Conservation (phyloP, 1,284 basidiomycete species). For the Puccinia triticina region DNA sequence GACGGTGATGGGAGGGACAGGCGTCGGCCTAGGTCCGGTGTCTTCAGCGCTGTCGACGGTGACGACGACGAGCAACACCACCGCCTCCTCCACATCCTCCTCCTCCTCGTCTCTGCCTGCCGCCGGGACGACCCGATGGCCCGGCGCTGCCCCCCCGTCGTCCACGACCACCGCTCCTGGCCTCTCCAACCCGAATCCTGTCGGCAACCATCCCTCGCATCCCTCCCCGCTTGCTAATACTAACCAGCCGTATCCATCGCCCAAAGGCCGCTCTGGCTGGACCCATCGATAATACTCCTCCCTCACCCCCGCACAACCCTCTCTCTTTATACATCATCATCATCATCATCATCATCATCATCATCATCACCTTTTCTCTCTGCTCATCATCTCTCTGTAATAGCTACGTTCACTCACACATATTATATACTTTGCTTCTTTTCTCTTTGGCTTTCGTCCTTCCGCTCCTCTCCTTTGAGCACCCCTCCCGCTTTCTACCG, state of each 20-base stretch:
- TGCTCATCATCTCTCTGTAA: background rate
- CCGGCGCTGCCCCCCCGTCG: too few species aligned
- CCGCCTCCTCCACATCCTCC: background rate
- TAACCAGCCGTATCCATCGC: background rate
- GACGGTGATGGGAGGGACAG: background rate
- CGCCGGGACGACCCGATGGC: background rate
- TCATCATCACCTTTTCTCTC: background rate
- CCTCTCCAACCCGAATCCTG: background rate
- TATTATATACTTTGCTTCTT: background rate
- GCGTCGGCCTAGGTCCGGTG: background rate
- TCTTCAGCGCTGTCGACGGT: constrained; percentile 5
- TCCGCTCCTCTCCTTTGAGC: background rate
- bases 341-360: background rate
- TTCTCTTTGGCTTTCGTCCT: background rate
- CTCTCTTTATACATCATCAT: background rate
- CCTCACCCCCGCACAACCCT: background rate
- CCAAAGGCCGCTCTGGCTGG: constrained; percentile 19
- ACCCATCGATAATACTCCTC: background rate
- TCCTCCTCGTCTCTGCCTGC: background rate
- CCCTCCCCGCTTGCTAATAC: background rate
- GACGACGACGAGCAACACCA: constrained; percentile 7
- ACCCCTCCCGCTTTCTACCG: background rate
- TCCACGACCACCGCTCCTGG: too few species aligned
- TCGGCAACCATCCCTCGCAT: background rate
- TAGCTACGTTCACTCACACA: background rate